A percentile compares a stretch with the other conserved stretches of the same genome.
Conservation (phyloP, 768 basidiomycete species). For the Mycena pura region DNA sequence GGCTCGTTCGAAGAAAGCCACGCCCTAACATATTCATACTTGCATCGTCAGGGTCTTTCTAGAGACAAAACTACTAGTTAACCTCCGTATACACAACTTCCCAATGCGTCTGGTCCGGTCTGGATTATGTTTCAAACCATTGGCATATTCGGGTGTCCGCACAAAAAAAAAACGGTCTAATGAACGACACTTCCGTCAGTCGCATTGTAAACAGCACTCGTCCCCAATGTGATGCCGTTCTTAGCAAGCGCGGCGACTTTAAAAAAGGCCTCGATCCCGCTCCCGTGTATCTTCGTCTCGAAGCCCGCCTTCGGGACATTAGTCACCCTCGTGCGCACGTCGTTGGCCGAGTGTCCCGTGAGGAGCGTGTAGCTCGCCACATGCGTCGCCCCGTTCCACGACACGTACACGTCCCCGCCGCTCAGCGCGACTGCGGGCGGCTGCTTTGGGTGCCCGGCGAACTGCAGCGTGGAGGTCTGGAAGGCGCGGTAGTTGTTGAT, state of each 20-base stretch:
- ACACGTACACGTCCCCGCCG: conserved; percentile 16
- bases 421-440: conserved; percentile 12
- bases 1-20: too few species aligned
- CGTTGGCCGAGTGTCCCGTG: neutral
- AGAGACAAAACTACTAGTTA: too few species aligned
- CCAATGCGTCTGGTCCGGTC: too few species aligned
- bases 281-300: conserved; percentile 23
- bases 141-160: too few species aligned
- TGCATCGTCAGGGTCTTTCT: too few species aligned
- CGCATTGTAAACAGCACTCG: conserved; percentile 5
- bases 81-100: too few species aligned
- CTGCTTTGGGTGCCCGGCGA: conserved; percentile 21
- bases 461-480: conserved; percentile 17
- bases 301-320: conserved; percentile 19
- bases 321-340: neutral
- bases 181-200: neutral
- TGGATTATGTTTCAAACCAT: too few species aligned
- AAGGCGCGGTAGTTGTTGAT: conserved; percentile 13
- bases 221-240: conserved; percentile 11
- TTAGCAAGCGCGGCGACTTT: conserved; percentile 6
- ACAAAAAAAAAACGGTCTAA: too few species aligned
- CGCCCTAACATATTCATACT: too few species aligned
- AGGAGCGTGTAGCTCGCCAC: conserved; percentile 16
- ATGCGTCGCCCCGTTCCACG: conserved; percentile 30
- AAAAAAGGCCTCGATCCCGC: neutral